Base-by-base conservation (phyloP, 768 basidiomycete species). In the Daedaleopsis nitida region DNA sequence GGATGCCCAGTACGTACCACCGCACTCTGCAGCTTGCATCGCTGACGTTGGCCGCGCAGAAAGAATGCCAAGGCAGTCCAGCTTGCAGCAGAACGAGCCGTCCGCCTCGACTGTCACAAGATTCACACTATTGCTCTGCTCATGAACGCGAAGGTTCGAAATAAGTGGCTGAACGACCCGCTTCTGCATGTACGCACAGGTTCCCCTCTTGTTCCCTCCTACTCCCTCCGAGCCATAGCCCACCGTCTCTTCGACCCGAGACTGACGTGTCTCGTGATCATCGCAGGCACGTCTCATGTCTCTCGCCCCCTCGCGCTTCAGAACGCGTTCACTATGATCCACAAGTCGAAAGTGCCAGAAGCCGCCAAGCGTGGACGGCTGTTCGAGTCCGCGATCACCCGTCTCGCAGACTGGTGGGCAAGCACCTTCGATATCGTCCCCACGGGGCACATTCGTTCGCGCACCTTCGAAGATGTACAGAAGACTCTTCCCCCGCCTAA, bases 381-480 rank as follows among this genome's bases (percentile, higher is more conserved):
- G 65, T 99, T 98, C 70, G 94, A 98, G 74, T 79, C 81, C 14
- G 90, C 94, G 4, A 77, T 97, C 21, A 78, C 79, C 37, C 83
- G 84, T 44, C 85, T 98, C 10, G 82, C 82, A 21, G 81, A 83
- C 13, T 98, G 96, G 96, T 99, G 96, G 96, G 77, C 81, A 12
- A 76, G 80, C 39, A 75, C 80, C 0, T 97, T 88, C 73, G 89
- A 92, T 65, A 80, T 90, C 52, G 67, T 80, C 8, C 78, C 78
- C 3, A 77, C 81, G 10, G 89, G 90, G 9, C 89, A 93, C 68
- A 78, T 95, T 37, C 84, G 84, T 57, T 93, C 81, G 65, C 80
- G 84, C 64, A 88, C 92, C 1, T 97, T 87, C 74, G 88, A 91
- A 50, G 86, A 90, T 54, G 83, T 94, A 2, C 82, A 86, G 57